These are phyloP conservation scores for Candida adriatica DNA, from an alignment of 805 yeast genomes.

Conservation along the genomic window DNA sequence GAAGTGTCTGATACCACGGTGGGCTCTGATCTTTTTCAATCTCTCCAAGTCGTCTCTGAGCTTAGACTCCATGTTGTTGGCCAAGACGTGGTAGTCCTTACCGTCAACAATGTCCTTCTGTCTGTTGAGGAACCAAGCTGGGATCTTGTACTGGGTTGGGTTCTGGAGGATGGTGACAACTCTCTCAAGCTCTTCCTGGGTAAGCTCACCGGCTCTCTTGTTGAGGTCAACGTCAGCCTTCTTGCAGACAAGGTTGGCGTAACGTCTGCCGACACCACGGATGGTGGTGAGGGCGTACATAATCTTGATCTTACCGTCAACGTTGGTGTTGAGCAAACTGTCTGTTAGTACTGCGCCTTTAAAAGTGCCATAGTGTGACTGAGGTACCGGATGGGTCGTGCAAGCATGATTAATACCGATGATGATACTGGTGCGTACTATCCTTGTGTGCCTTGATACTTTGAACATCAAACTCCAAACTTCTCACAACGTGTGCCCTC, in stretches of 20 bases:
- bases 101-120: conserved; percentile 98
- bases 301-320: conserved; percentile 99
- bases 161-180: conserved; percentile 99
- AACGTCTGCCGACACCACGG: conserved; percentile 99
- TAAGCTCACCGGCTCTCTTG: conserved; percentile 99
- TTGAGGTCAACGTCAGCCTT: conserved; percentile 98
- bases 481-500: too few relatives aligned
- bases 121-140: conserved; percentile 99
- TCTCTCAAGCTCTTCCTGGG: conserved; percentile 99
- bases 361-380: neutral
- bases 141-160: conserved; percentile 99
- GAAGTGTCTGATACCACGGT: conserved; percentile 99
- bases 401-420: too few relatives aligned
- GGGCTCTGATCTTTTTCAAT: conserved; percentile 99
- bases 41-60: conserved; percentile 99
- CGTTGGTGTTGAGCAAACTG: conserved; percentile 99
- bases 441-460: too few relatives aligned
- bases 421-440: too few relatives aligned
- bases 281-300: conserved; percentile 99
- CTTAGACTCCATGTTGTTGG: conserved; percentile 98
- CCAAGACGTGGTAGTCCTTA: conserved; percentile 98
- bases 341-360: too few relatives aligned
- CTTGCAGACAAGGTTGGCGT: conserved; percentile 99
- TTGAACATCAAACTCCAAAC: too few relatives aligned
- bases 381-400: too few relatives aligned